phyloP scores from a whole-genome alignment of 2,329 filamentous ascomycete genomes.

The Trichoderma citrinoviride region DNA sequence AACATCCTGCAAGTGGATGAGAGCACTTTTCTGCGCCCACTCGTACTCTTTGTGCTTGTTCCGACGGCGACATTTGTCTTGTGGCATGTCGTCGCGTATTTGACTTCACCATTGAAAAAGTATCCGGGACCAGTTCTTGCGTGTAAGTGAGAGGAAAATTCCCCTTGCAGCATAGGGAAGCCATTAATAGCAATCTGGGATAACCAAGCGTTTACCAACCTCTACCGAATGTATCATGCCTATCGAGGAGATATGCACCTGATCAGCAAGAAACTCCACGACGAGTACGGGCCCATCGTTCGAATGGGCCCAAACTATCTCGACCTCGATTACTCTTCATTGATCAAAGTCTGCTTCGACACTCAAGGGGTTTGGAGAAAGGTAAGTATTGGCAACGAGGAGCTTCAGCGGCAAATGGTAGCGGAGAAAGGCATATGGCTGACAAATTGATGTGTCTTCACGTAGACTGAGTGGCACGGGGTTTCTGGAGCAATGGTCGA shows the following conservation, averaged over 20 bases:
- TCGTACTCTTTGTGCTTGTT: neutral
- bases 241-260: conserved; percentile 25
- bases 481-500: conserved; percentile 30
- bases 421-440: neutral
- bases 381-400: conserved; percentile 23
- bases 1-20: neutral
- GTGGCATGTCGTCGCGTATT: neutral
- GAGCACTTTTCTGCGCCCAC: neutral
- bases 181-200: neutral
- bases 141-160: neutral
- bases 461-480: conserved; percentile 30
- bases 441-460: neutral
- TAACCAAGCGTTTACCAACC: neutral
- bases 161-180: neutral
- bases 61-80: neutral
- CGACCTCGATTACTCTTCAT: conserved; percentile 38
- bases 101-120: neutral
- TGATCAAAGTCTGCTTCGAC: conserved; percentile 39
- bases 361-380: conserved; percentile 36
- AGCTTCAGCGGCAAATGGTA: neutral
- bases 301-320: conserved; percentile 42
- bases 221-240: conserved; percentile 7
- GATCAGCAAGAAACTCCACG: conserved; percentile 35
- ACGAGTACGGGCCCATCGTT: conserved; percentile 41
- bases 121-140: neutral